Percentiles rank a stretch among this genome's conserved stretches.
phyloP scores from a whole-genome alignment of 352 stramenopile genomes.

The Phytophthora kernoviae region DNA sequence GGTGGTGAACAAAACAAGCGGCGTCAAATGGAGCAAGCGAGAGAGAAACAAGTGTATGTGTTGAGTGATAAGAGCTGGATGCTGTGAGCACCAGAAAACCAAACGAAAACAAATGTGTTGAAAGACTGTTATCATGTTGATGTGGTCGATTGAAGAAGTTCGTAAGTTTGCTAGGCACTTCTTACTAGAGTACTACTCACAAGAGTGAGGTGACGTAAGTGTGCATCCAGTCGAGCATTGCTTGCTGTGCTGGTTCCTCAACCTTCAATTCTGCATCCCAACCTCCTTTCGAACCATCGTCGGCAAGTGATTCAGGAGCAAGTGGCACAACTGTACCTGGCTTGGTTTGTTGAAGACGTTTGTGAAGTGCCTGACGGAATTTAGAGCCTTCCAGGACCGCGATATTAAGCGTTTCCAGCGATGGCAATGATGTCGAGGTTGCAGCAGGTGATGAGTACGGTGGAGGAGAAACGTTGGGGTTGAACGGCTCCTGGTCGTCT shows the following conservation, averaged over 20 bases:
- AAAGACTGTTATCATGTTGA: slow-evolving; percentile 14
- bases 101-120: slow-evolving; percentile 29
- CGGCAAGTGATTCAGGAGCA: background rate
- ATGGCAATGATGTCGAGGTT: background rate
- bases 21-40: slow-evolving; percentile 28
- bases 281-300: background rate
- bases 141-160: background rate
- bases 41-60: slow-evolving; percentile 39
- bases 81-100: slow-evolving; percentile 33
- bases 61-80: slow-evolving; percentile 37
- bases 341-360: slow-evolving; percentile 17
- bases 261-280: slow-evolving; percentile 4
- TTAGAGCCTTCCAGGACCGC: slow-evolving; percentile 40
- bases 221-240: slow-evolving; percentile 30
- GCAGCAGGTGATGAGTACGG: slow-evolving; percentile 26
- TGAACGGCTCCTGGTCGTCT: slow-evolving; percentile 27
- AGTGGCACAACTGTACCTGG: slow-evolving; percentile 1
- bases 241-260: slow-evolving; percentile 18
- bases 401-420: slow-evolving; percentile 18
- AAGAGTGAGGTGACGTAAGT: slow-evolving; percentile 28
- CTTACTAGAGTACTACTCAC: slow-evolving; percentile 19
- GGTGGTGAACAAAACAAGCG: slow-evolving; percentile 16
- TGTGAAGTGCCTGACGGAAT: slow-evolving; percentile 48
- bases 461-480: slow-evolving; percentile 27
- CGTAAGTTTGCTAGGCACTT: background rate